These are phyloP conservation scores for Cicer chorassanicum DNA, from an alignment of 306 rosid genomes.

Conservation along the genomic window DNA sequence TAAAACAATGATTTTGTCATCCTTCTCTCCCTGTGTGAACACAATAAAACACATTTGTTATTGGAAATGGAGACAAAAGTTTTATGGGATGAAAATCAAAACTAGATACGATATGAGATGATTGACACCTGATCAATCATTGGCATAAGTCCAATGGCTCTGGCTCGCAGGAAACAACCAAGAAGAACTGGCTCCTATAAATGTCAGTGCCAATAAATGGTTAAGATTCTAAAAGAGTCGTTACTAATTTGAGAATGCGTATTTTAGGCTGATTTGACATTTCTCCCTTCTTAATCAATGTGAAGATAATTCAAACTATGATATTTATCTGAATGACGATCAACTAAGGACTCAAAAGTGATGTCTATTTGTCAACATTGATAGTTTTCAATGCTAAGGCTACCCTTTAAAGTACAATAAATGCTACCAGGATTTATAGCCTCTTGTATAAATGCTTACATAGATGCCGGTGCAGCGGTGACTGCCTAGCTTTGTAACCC, in stretches of 20 bases:
- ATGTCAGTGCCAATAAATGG: neutral
- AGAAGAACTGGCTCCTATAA: conserved; percentile 92
- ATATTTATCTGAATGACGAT: neutral
- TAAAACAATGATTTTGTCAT: conserved; percentile 97
- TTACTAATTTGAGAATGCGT: neutral
- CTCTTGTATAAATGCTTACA: too few species aligned
- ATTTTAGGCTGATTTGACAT: neutral
- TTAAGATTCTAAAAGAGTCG: neutral
- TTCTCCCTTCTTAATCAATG: conserved; percentile 10
- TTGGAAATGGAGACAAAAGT: neutral
- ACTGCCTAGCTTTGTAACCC: too few species aligned
- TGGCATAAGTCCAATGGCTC: conserved; percentile 94
- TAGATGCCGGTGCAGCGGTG: too few species aligned
- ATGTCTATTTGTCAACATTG: too few species aligned
- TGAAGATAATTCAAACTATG: conserved; percentile 8
- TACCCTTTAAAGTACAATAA: too few species aligned
- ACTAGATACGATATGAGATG: conserved; percentile 36
- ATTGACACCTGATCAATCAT: conserved; percentile 92
- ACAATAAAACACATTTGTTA: conserved; percentile 31
- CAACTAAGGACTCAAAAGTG: too few species aligned
- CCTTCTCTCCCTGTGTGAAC: conserved; percentile 87
- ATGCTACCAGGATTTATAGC: too few species aligned
- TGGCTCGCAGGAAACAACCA: conserved; percentile 93
- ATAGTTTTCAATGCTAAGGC: too few species aligned
- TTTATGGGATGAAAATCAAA: conserved; percentile 17